Evolutionary conservation across 441 rosid species (phyloP), one percentile per base, ranked within the genome.

Genomic region (Arabidopsis lyrata): DNA sequence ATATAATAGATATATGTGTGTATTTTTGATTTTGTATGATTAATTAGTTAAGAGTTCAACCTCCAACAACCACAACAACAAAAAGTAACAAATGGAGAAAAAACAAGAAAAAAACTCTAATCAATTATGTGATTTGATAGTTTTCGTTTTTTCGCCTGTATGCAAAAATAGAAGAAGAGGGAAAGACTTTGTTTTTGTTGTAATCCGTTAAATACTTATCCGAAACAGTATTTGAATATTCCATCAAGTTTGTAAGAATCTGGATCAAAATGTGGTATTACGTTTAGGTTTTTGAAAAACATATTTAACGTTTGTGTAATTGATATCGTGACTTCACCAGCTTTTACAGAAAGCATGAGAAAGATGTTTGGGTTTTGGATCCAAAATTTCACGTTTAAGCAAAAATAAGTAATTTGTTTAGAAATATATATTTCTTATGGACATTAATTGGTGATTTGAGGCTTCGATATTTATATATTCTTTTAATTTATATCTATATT

Each of bases 41-140:
- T 18, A n/a, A 57, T 18, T 70, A 31, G 14, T 44, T 42, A 53
- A 54, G 60, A 44, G 45, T 54, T 62, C 59, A 68, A 68, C 70
- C 45, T 62, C 66, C 75, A 76, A 76, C 54, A 62, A 62, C 65
- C 34, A 15, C 9, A 24, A 36, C n/a, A 53, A 65, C 49, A 73
- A 66, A 65, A 58, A 16, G 58, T 54, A 32, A 69, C 38, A 75
- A 62, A 45, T 62, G 74, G 24, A 27, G 42, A 9, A 13, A 13
- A 73, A 34, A 55, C 38, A 63, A 35, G 11, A 44, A 48, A 44
- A 48, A 66, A 63, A 54, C 58, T 62, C 59, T 38, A 45, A 75
- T 68, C 70, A 76, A 69, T 76, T 72, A 62, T 54, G 18, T 69
- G 75, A 68, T 75, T 61, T 75, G 79, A 69, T 76, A 47, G 70